Evolutionary conservation across 495 filamentous ascomycete species (phyloP).

Genomic region (Podospora conica): DNA sequence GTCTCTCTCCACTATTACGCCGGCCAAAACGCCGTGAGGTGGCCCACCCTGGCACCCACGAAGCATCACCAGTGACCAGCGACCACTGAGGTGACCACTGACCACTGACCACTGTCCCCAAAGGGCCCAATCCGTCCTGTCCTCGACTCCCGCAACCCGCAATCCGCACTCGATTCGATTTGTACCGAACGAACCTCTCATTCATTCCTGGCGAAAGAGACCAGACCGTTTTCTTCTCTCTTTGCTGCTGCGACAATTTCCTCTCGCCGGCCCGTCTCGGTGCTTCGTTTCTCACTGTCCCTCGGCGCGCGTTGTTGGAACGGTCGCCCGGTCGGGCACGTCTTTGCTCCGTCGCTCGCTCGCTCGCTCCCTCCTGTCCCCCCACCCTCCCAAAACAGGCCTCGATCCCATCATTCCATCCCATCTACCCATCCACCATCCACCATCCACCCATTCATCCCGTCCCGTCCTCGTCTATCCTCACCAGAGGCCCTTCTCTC

Average conservation of each 20-base stretch:
- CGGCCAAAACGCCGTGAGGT: conserved; percentile 45
- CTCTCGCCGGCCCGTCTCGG: neutral
- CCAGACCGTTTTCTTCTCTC: neutral
- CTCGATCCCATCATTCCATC: conserved; percentile 3
- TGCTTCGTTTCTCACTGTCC: neutral
- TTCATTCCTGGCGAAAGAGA: neutral
- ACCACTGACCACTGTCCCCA: no score
- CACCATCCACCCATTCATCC: conserved; percentile 7
- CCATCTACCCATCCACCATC: conserved; percentile 18
- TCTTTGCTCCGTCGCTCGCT: neutral
- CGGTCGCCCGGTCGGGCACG: neutral
- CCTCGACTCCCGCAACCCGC: neutral
- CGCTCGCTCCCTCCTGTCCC: no score
- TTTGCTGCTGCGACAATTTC: neutral
- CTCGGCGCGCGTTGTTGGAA: conserved; percentile 6
- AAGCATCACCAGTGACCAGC: no score
- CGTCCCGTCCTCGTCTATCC: conserved; percentile 12
- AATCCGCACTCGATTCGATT: neutral
- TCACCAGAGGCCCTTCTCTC: conserved; percentile 7
- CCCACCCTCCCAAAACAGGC: conserved; percentile 11
- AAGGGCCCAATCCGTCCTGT: neutral
- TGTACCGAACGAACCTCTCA: neutral
- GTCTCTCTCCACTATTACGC: conserved; percentile 49
- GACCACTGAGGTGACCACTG: no score
- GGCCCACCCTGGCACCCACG: conserved; percentile 29